Evolutionary conservation across 75 land plant genomes (phyloP), one percentile per base, ranked within the genome.

Genomic region (Chamaecyparis obtusa): DNA sequence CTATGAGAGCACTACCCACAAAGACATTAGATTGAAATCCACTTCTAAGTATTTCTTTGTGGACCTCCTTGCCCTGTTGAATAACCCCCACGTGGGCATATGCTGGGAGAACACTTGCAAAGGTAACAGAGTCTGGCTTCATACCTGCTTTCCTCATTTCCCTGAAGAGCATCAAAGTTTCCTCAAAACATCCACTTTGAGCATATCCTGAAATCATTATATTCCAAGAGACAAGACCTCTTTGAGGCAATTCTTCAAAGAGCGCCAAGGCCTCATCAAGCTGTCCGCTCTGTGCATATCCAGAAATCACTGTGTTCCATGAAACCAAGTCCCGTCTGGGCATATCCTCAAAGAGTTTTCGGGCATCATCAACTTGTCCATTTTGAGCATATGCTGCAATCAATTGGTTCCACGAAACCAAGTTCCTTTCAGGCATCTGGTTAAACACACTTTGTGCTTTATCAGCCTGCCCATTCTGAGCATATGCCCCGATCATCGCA

Each of bases 401-500:
- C 43, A 86, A 11, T 15, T 27, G 84, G 9, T 27, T 74, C 85
- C 85, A 84, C 33, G 93, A 86, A 7, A 92, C 89, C 30, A 87
- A 75, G 87, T 93, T 88, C 19, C 79, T 88, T 32, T 85, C 57
- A 10, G 88, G 87, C 89, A 90, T 88, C 33, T 83, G 30, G 37
- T 88, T 15, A 86, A 93, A 93, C 37, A 90, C 7, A 69, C 84
- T 27, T 78, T 83, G 69, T 30, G 90, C 93, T 55, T 89, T 84
- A 13, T 56, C 88, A 75, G 88, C 14, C 85, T 90, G 83, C 36
- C 88, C 88, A 83, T 92, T 88, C 83, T 87, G 82, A 16, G 86
- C 84, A 36, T 56, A 89, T 27, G 90, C 93, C 11, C 88, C 87
- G 39, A 90, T 77, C n/a, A 92, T 39, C 1, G 93, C 87, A 71